Percentiles rank a stretch among this genome's conserved stretches.
Evolutionary conservation across 768 basidiomycete genomes (phyloP).

Genomic region (Trametes villosa): DNA sequence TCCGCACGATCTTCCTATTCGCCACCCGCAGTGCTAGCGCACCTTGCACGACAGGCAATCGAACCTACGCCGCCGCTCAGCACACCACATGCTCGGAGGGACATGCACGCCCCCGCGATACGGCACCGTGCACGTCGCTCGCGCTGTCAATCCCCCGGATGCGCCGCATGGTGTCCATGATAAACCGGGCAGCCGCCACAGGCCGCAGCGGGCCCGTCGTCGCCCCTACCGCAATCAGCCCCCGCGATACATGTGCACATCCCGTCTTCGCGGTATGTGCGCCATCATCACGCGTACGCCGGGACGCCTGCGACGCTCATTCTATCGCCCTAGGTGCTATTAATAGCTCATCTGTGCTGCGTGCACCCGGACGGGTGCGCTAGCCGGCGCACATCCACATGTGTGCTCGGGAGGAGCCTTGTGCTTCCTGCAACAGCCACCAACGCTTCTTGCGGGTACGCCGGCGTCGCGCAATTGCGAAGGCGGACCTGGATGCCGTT

Average conservation of each 20-base stretch:
- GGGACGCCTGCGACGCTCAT: no score
- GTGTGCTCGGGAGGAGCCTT: constrained; percentile 1
- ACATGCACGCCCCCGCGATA: not conserved
- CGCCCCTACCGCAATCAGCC: not conserved
- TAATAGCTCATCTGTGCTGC: not conserved
- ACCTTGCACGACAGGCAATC: no score
- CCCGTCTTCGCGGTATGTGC: not conserved
- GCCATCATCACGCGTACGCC: not conserved
- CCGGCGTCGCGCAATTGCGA: not conserved
- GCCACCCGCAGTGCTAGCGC: no score
- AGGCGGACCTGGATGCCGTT: not conserved
- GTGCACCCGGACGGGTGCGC: not conserved
- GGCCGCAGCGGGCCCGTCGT: not conserved
- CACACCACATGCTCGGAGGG: not conserved
- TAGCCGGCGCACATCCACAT: not conserved
- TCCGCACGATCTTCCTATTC: no score
- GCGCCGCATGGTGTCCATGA: not conserved
- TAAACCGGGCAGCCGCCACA: not conserved
- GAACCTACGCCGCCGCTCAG: not conserved
- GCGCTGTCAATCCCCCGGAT: not conserved
- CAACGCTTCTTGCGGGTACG: not conserved
- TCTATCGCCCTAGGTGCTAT: not conserved
- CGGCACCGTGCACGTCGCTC: no score
- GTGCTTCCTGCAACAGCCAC: constrained; percentile 16
- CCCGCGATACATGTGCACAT: not conserved